These are phyloP conservation scores for Tolypocladium ovalisporum DNA, from an alignment of 2,329 filamentous ascomycete species.

Conservation along the genomic window DNA sequence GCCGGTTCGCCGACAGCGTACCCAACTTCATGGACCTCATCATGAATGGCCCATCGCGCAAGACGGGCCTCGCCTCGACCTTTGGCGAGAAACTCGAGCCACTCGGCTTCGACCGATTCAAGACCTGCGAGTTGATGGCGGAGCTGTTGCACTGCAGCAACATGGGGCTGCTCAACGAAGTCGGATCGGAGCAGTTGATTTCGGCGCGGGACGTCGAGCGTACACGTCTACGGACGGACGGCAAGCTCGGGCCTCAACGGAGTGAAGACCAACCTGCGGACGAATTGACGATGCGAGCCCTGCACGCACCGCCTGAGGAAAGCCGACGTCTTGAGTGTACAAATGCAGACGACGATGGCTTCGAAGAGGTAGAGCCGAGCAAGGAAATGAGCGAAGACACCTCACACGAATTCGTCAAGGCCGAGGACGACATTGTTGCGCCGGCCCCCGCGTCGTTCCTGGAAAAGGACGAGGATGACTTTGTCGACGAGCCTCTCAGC, in stretches of 20 bases:
- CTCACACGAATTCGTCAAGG: conserved; percentile 57
- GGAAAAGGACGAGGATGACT: conserved; percentile 56
- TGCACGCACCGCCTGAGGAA: conserved; percentile 42
- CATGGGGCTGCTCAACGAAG: conserved; percentile 90
- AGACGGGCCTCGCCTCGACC: conserved; percentile 69
- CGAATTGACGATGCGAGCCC: conserved; percentile 47
- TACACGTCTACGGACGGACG: conserved; percentile 66
- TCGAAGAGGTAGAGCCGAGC: conserved; percentile 71
- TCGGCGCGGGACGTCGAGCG: conserved; percentile 69
- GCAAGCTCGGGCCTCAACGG: conserved; percentile 45
- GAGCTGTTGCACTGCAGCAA: conserved; percentile 96
- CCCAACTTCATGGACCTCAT: conserved; percentile 91
- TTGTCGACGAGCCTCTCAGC: conserved; percentile 68
- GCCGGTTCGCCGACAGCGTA: conserved; percentile 81
- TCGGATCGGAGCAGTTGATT: conserved; percentile 81
- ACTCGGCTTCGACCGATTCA: conserved; percentile 93
- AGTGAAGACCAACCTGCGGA: conserved; percentile 37
- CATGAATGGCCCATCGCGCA: conserved; percentile 62
- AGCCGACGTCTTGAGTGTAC: conserved; percentile 66
- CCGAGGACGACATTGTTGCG: conserved; percentile 37
- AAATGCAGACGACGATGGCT: conserved; percentile 79
- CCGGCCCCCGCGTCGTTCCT: conserved; percentile 18
- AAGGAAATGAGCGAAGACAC: conserved; percentile 64
- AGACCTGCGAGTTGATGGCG: conserved; percentile 97
- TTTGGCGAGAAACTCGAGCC: conserved; percentile 90